phyloP scores from a whole-genome alignment of 2,329 filamentous ascomycete species.

The Xylariaceae sp. region DNA sequence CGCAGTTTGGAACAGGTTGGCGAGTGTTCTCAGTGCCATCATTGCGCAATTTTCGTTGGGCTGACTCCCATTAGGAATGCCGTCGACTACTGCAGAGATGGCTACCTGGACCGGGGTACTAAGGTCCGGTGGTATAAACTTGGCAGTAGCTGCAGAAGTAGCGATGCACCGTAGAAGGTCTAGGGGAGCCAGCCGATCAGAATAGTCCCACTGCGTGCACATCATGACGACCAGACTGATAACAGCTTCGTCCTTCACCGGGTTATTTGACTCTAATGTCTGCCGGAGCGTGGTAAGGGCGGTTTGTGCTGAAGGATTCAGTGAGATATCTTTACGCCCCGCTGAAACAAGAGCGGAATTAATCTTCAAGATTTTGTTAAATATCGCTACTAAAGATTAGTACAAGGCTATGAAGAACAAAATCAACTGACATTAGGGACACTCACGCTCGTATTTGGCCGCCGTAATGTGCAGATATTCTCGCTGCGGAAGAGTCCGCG shows the following conservation, averaged over 20 bases:
- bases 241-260: slow-evolving; percentile 56
- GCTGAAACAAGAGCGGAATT: slow-evolving; percentile 75
- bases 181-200: slow-evolving; percentile 80
- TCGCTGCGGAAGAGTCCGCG: slow-evolving; percentile 74
- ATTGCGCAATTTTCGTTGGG: slow-evolving; percentile 82
- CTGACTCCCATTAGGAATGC: slow-evolving; percentile 60
- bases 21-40: slow-evolving; percentile 81
- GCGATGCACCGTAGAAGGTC: slow-evolving; percentile 87
- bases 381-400: slow-evolving; percentile 56
- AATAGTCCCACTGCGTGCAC: slow-evolving; percentile 78
- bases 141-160: slow-evolving; percentile 69
- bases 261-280: slow-evolving; percentile 65
- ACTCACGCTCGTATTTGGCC: slow-evolving; percentile 68
- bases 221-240: slow-evolving; percentile 73
- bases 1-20: slow-evolving; percentile 80
- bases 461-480: slow-evolving; percentile 78
- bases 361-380: slow-evolving; percentile 76
- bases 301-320: slow-evolving; percentile 75
- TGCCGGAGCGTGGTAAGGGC: slow-evolving; percentile 65
- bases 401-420: not conserved
- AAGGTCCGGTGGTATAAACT: slow-evolving; percentile 57
- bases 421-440: not conserved
- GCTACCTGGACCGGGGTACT: slow-evolving; percentile 65
- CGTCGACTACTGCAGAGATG: slow-evolving; percentile 46
- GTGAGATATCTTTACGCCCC: slow-evolving; percentile 73